Percentiles rank a stretch among this genome's conserved stretches.
Evolutionary conservation across 257 asterid genomes (phyloP).

Genomic region (Rauvolfia tetraphylla): DNA sequence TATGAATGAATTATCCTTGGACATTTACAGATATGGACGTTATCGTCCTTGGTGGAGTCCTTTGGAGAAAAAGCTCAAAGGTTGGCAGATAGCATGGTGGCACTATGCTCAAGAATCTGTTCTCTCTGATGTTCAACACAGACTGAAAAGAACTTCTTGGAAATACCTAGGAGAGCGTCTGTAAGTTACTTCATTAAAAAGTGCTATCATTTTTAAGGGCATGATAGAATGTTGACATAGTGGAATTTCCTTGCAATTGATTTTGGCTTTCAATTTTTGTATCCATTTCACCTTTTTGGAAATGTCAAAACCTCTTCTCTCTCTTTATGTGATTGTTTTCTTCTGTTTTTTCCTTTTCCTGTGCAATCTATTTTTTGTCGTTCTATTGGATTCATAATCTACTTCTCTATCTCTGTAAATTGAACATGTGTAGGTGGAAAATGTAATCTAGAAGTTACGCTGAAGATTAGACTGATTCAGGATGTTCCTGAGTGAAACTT

Average conservation of each 20-base stretch:
- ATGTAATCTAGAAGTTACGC: not conserved
- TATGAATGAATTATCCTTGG: slow-evolving; percentile 18
- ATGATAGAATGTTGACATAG: not conserved
- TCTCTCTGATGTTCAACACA: slow-evolving; percentile 76
- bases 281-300: not conserved
- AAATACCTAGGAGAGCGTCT: slow-evolving; percentile 88
- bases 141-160: slow-evolving; percentile 86
- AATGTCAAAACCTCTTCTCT: not conserved
- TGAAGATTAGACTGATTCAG: not conserved
- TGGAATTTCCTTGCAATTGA: not conserved
- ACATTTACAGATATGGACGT: slow-evolving; percentile 69
- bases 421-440: not conserved
- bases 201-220: not conserved
- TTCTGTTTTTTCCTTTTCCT: not conserved
- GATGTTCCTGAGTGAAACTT: not conserved
- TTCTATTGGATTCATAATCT: not conserved
- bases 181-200: slow-evolving; percentile 44
- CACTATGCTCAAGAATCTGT: slow-evolving; percentile 84
- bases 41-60: slow-evolving; percentile 96
- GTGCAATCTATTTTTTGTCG: not conserved
- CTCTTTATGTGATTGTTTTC: not conserved
- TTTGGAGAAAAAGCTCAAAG: slow-evolving; percentile 56
- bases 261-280: not conserved
- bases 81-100: slow-evolving; percentile 99
- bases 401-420: not conserved